Evolutionary conservation across 345 rosid genomes (phyloP).

Genomic region (Populus pruinosa): DNA sequence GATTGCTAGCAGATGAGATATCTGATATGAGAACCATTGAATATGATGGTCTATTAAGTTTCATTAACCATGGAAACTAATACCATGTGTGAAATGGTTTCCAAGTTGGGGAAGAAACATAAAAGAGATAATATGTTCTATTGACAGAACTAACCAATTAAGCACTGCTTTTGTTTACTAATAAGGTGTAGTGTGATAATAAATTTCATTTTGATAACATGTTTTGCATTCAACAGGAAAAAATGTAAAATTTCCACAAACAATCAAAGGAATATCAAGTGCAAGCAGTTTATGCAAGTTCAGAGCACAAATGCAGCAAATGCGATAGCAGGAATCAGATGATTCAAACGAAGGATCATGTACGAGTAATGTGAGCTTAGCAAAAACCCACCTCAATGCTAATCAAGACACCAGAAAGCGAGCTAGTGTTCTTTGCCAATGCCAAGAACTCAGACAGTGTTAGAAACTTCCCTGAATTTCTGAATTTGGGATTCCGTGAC

Average conservation of each 20-base stretch:
- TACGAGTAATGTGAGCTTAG: background rate
- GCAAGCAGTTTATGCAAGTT: background rate
- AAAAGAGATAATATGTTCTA: too few relatives aligned
- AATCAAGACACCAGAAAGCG: slow-evolving; percentile 76
- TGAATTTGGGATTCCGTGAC: slow-evolving; percentile 55
- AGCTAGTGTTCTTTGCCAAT: slow-evolving; percentile 54
- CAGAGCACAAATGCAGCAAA: background rate
- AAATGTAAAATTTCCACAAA: background rate
- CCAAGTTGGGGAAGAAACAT: too few relatives aligned
- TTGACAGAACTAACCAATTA: too few relatives aligned
- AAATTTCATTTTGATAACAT: background rate
- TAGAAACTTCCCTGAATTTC: slow-evolving; percentile 45
- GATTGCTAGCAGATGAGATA: background rate
- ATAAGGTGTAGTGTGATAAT: too few relatives aligned
- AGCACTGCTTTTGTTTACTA: too few relatives aligned
- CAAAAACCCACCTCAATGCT: slow-evolving; percentile 67
- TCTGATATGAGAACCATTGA: background rate
- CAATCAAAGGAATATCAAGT: background rate
- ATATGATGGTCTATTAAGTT: background rate
- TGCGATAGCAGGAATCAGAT: background rate
- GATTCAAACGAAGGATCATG: background rate
- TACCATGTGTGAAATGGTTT: too few relatives aligned
- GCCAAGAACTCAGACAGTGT: slow-evolving; percentile 57
- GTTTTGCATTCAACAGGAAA: background rate
- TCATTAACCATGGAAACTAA: background rate